These are phyloP conservation scores for Nothomitra cinnamomea DNA, from an alignment of 2,329 filamentous ascomycete species.

Conservation along the genomic window DNA sequence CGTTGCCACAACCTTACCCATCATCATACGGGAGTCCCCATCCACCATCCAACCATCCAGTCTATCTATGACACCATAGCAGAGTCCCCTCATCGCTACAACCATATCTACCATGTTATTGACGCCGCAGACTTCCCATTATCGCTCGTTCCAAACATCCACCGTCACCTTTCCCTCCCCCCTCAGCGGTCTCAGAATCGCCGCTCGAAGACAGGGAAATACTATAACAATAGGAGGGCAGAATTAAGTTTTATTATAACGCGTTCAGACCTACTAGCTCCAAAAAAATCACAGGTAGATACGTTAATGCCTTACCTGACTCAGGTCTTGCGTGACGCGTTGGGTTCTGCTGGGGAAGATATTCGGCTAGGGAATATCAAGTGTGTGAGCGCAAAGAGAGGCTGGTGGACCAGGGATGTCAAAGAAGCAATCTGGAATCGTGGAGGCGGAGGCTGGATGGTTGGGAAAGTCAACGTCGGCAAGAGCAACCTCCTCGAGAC, in stretches of 20 bases:
- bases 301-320: conserved; percentile 70
- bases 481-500: conserved; percentile 84
- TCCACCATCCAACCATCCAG: conserved; percentile 65
- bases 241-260: conserved; percentile 88
- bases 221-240: conserved; percentile 47
- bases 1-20: conserved; percentile 72
- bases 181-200: conserved; percentile 67
- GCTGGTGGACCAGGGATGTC: conserved; percentile 80
- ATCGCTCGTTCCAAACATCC: conserved; percentile 67
- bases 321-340: conserved; percentile 56
- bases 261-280: conserved; percentile 68
- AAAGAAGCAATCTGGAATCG: conserved; percentile 73
- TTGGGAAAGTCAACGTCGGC: conserved; percentile 96
- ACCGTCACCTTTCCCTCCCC: conserved; percentile 51
- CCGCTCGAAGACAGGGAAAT: conserved; percentile 50
- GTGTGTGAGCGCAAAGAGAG: conserved; percentile 69
- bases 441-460: conserved; percentile 82
- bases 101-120: conserved; percentile 88
- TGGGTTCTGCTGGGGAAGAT: conserved; percentile 49
- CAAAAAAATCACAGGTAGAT: conserved; percentile 70
- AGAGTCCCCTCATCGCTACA: conserved; percentile 76
- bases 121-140: conserved; percentile 96
- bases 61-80: conserved; percentile 69
- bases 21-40: conserved; percentile 53
- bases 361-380: conserved; percentile 76